Evolutionary conservation across 495 filamentous ascomycete genomes (phyloP).

Genomic region (Xylaria acuta): DNA sequence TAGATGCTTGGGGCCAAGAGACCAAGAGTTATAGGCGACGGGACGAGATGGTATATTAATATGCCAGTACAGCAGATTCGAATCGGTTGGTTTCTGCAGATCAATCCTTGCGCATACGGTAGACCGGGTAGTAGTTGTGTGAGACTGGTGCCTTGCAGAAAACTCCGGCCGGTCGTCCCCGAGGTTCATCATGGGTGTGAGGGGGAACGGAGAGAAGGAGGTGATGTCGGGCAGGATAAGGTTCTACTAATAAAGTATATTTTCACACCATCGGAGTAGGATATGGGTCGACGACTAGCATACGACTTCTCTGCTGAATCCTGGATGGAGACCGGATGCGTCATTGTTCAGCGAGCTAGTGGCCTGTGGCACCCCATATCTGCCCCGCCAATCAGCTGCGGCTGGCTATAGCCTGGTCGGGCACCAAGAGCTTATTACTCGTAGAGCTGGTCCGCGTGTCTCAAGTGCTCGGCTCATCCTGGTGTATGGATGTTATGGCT

Average conservation of each 20-base stretch:
- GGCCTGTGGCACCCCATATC: conserved; percentile 27
- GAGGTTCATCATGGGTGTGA: background rate
- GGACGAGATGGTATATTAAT: conserved; percentile 13
- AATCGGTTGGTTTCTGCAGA: conserved; percentile 24
- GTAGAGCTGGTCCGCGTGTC: conserved; percentile 22
- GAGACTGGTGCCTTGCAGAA: conserved; percentile 24
- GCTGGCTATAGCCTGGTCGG: conserved; percentile 6
- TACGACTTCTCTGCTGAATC: background rate
- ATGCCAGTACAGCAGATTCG: background rate
- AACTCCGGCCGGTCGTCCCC: background rate
- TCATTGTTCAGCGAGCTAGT: conserved; percentile 38
- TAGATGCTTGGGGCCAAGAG: background rate
- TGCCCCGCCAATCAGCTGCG: conserved; percentile 28
- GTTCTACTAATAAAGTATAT: conserved; percentile 12
- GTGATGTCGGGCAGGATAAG: background rate
- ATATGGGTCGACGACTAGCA: background rate
- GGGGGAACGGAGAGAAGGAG: background rate
- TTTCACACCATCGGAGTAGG: conserved; percentile 6
- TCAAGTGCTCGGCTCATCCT: conserved; percentile 18
- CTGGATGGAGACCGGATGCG: conserved; percentile 35
- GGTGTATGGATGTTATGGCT: background rate
- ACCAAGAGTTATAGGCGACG: background rate
- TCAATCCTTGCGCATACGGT: background rate
- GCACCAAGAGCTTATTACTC: conserved; percentile 15
- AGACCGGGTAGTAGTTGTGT: conserved; percentile 1